Conservation (phyloP, 2,329 filamentous ascomycete genomes). For the Pseudogymnoascus sp. region DNA sequence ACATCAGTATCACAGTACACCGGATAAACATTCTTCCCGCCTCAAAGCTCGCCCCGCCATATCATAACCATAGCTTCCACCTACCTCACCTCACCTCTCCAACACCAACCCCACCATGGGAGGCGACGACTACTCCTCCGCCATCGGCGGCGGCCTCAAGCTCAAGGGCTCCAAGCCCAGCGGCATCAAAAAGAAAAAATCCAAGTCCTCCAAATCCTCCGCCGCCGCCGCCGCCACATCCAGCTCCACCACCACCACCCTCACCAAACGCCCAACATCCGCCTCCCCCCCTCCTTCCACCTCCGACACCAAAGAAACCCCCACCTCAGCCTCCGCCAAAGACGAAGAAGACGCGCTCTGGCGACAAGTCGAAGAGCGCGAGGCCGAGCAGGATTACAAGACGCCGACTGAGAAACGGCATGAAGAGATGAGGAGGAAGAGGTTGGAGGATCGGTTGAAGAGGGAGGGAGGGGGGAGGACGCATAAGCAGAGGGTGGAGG, state of each 20-base stretch:
- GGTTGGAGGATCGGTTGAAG: slow-evolving; percentile 72
- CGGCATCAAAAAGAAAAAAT: slow-evolving; percentile 57
- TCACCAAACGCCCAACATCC: background rate
- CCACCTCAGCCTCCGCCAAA: slow-evolving; percentile 33
- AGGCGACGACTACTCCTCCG: slow-evolving; percentile 63
- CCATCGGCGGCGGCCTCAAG: slow-evolving; percentile 65
- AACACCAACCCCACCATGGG: slow-evolving; percentile 44
- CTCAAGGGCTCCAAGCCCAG: slow-evolving; percentile 63
- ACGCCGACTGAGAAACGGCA: slow-evolving; percentile 77
- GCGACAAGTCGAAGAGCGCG: slow-evolving; percentile 16
- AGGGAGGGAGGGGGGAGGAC: slow-evolving; percentile 64
- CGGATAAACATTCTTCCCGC: background rate
- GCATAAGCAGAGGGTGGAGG: slow-evolving; percentile 93
- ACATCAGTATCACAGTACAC: background rate
- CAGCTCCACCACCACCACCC: background rate
- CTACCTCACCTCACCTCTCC: background rate
- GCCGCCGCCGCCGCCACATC: background rate
- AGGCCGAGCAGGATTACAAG: slow-evolving; percentile 45
- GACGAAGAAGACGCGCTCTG: slow-evolving; percentile 38
- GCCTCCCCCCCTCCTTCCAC: background rate
- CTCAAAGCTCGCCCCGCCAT: background rate
- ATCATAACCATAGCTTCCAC: background rate
- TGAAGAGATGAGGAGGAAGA: slow-evolving; percentile 72
- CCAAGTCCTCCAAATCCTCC: slow-evolving; percentile 12
- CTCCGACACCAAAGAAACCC: slow-evolving; percentile 30